phyloP scores from a whole-genome alignment of 306 rosid genomes.

The Astragalus glycyphyllos region DNA sequence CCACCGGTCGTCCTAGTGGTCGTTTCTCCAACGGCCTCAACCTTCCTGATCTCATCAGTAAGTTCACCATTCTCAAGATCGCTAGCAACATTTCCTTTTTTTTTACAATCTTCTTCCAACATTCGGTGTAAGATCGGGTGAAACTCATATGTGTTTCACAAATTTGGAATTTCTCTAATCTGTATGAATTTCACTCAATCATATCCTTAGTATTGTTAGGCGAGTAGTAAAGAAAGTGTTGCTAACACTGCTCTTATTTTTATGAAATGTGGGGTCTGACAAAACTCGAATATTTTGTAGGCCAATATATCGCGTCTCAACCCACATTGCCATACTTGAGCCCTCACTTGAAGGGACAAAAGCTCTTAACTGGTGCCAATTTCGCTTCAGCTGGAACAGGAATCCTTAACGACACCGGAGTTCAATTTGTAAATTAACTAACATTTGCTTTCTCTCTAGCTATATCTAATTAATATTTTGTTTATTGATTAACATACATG shows the following conservation, averaged over 20 bases:
- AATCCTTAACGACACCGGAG: conserved; percentile 67
- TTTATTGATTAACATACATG: too few species aligned
- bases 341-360: conserved; percentile 50
- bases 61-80: background rate
- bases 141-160: too few species aligned
- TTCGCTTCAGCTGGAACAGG: conserved; percentile 75
- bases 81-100: too few species aligned
- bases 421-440: conserved; percentile 53
- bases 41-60: conserved; percentile 60
- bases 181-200: too few species aligned
- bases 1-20: conserved; percentile 61
- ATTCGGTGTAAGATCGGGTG: too few species aligned
- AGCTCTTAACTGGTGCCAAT: conserved; percentile 63
- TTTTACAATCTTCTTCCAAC: too few species aligned
- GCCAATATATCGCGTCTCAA: conserved; percentile 55
- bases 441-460: too few species aligned
- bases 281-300: conserved; percentile 29
- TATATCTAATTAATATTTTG: too few species aligned
- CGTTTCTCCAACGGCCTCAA: conserved; percentile 70
- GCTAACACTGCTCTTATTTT: too few species aligned
- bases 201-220: too few species aligned
- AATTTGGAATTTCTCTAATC: too few species aligned
- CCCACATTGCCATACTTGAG: conserved; percentile 59
- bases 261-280: background rate
- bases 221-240: too few species aligned